Base-by-base conservation (phyloP, 2,329 filamentous ascomycete genomes). In the Fusarium torreyae region DNA sequence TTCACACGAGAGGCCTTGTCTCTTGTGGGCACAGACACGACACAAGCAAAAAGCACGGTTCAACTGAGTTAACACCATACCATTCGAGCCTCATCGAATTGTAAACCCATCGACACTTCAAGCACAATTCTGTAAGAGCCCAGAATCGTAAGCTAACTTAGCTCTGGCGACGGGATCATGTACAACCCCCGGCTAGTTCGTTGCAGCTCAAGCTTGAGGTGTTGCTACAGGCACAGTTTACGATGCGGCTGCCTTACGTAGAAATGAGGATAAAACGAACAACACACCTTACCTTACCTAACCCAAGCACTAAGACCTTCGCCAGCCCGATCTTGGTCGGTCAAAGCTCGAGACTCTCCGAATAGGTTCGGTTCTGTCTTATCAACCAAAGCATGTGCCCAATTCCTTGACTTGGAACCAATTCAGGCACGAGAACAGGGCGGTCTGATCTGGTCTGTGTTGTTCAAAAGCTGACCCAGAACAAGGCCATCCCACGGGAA, bases 61-160 rank as follows among this genome's bases (percentile, higher is more conserved):
- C 18, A 20, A 20, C 18, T 20, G 18, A 20, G 18, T 20, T 20
- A 24, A 24, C 5, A 24, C 22, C 22, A 6, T 24, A 24, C 22
- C 26, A 18, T 22, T 50, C 15, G 26, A 38, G 34, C 34, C 31
- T 45, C 36, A 13, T 45, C 24, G 33, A 44, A 39, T 26, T 24
- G 14, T 20, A 44, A n/a, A 39, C 22, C 26, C 18, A 17, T 20
- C 13, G 28, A 18, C 28, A 5, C 28, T 13, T 13, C 10, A 10
- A 13, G 28, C 10, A 10, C 49, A 51, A 20, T 15, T 64, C 67
- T 53, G 38, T 38, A 36, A 57, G 45, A 68, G 66, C 44, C 66
- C 56, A 59, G 66, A 70, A 67, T 69, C 66, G 51, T 59, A 36
- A 18, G 52, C 66, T 63, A 70, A 18, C 44, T 58, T 67, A 58